A percentile compares a stretch with the other conserved stretches of the same genome.
Conservation (phyloP, 768 basidiomycete genomes). For the Leucocoprinus birnbaumii region DNA sequence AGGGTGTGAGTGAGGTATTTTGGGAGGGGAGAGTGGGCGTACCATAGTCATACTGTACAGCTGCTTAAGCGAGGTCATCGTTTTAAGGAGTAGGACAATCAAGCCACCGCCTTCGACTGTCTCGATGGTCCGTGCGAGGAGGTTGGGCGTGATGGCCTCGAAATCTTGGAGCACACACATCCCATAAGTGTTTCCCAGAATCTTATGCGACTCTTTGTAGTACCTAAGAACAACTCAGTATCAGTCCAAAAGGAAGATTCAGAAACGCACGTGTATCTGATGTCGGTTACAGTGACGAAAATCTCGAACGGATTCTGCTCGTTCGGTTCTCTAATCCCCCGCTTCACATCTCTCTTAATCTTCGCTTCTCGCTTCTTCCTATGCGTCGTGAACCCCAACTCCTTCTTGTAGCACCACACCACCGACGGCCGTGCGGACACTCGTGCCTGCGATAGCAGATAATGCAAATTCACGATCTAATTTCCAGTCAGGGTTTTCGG, state of each 20-base stretch:
- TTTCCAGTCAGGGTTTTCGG: neutral
- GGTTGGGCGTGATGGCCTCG: conserved; percentile 96
- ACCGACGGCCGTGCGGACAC: conserved; percentile 89
- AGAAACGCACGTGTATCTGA: conserved; percentile 83
- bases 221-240: too few relatives aligned
- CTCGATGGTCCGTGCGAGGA: conserved; percentile 95
- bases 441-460: conserved; percentile 86
- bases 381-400: conserved; percentile 94
- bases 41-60: conserved; percentile 90
- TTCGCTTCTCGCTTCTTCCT: conserved; percentile 96
- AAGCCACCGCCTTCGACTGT: conserved; percentile 96
- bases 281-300: conserved; percentile 98
- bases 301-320: conserved; percentile 98
- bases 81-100: conserved; percentile 87
- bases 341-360: conserved; percentile 94
- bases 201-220: conserved; percentile 97
- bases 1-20: neutral
- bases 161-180: conserved; percentile 98
- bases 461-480: conserved; percentile 93
- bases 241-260: neutral
- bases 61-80: conserved; percentile 90
- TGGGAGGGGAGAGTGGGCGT: conserved; percentile 12
- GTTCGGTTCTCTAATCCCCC: conserved; percentile 89
- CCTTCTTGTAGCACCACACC: conserved; percentile 99
- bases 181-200: conserved; percentile 95